Evolutionary conservation across 1,284 basidiomycete genomes (phyloP), one percentile per base, ranked within the genome.

Genomic region (Ustilago vetiveriae): DNA sequence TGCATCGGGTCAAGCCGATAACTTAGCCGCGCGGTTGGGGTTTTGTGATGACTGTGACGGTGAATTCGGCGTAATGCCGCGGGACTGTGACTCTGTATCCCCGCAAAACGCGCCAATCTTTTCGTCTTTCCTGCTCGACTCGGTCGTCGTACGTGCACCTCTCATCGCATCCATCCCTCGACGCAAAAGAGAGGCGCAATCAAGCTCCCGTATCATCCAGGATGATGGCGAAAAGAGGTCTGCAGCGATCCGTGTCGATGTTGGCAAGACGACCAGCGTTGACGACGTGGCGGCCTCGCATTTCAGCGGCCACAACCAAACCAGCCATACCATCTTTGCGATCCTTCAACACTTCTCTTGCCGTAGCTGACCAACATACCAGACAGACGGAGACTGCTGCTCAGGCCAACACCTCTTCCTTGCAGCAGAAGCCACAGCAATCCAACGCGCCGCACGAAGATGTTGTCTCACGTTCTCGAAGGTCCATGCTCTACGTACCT

Each of bases 401-500:
- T 6, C 27, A 24, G 6, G 1, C 43, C 6, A 16, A 23, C 11
- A 16, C 37, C 6, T 17, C 37, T 7, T 13, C 30, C 13, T 46
- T 33, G 27, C 27, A 29, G n/a, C n/a, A n/a, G n/a, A n/a, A n/a
- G n/a, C n/a, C n/a, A n/a, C n/a, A n/a, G n/a, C 26, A 48, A 19
- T 11, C 11, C 22, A 45, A 11, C 43, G 26, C 11, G 3, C 16
- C 36, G 1, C 21, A 11, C 32, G 10, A 27, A 14, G 59, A 46
- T 19, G 42, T 58, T 17, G n/a, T 55, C 27, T 59, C 66, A 1
- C 59, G 67, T 2, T 49, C 62, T 3, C 56, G 72, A 4, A 41
- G 72, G 1, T 68, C 58, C 22, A 59, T 81, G 57, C 55, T 80
- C 27, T 81, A 81, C 55, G 78, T 81, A 9, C 79, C 79, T 2